Conservation (phyloP, 371 early-diverging fungal genomes). For the Mortierella sp. region DNA sequence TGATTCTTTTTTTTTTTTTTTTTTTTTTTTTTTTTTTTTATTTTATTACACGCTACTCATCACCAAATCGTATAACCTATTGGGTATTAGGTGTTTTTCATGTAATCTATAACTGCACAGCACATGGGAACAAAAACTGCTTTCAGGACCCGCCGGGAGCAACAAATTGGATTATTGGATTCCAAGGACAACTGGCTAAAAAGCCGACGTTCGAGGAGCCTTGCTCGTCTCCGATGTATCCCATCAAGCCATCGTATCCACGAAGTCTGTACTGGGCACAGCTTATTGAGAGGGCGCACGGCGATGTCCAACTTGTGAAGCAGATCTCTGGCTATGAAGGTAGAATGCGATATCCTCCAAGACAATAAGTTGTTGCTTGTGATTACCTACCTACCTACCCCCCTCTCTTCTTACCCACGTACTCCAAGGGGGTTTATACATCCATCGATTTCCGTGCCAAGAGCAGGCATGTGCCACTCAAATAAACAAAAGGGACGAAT, state of each 20-base stretch:
- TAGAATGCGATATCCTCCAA: conserved; percentile 25
- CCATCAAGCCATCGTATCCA: not conserved
- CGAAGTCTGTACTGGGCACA: conserved; percentile 49
- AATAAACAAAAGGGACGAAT: no score
- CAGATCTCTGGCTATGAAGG: conserved; percentile 25
- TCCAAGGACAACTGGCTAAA: conserved; percentile 20
- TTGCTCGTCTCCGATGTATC: no score
- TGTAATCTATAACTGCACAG: conserved; percentile 42
- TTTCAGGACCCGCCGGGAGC: conserved; percentile 46
- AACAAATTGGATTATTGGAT: conserved; percentile 43
- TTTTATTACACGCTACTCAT: not conserved
- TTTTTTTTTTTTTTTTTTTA: not conserved
- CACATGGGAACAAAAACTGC: conserved; percentile 21
- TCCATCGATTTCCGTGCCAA: no score
- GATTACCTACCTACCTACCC: no score
- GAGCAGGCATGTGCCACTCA: no score
- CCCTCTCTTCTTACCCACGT: no score
- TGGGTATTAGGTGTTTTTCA: conserved; percentile 34
- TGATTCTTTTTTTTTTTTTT: not conserved
- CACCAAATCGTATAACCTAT: not conserved
- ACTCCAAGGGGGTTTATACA: no score
- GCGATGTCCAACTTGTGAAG: conserved; percentile 32
- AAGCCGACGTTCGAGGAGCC: conserved; percentile 29
- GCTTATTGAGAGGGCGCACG: conserved; percentile 27
- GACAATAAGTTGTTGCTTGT: not conserved